Base-by-base conservation (phyloP, 2,329 filamentous ascomycete species). In the Domatiomyces globalis region DNA sequence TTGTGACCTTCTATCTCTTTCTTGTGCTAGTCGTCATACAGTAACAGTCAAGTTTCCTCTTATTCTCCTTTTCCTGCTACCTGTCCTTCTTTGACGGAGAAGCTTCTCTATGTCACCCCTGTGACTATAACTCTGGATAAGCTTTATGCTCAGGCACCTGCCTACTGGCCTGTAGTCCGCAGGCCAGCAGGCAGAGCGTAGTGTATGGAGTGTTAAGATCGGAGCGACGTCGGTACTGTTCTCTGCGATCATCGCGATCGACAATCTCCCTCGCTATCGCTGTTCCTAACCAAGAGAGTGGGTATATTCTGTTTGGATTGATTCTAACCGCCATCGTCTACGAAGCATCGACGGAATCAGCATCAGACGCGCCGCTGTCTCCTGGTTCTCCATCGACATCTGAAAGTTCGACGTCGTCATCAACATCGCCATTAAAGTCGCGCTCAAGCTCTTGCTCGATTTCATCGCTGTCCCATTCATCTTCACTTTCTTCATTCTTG, bases 401-500 rank as follows among this genome's bases (percentile, higher is more conserved):
- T n/a, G 19, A 56, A 12, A 54, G 53, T 12, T 53, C 27, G 42
- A 45, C 51, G 9, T 42, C 45, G 4, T 42, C 18, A 49, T 53
- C 50, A 42, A 50, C 54, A 50, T 54, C 54, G 54, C 65, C 64
- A 12, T 64, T 63, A 17, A 58, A 60, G 27, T 61, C 58, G 20
- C 61, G 56, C 43, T 59, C 58, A 19, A 62, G 60, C 45, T 50
- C 58, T 45, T 69, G 69, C 18, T 65, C 64, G 47, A 69, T 71
- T 36, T 72, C 68, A 57, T 72, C 70, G 53, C 71, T 71, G 44
- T 71, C 72, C 49, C 71, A 68, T 43, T 72, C 69, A 51, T 73
- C 73, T 54, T 76, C 72, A 52, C 75, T 73, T 45, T 75, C 73
- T 52, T 76, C 74, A 55, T 74, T 73, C 42, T 74, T 73, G 2